These are phyloP conservation scores for Phytophthora rubi DNA, from an alignment of 352 stramenopile genomes.

Conservation along the genomic window DNA sequence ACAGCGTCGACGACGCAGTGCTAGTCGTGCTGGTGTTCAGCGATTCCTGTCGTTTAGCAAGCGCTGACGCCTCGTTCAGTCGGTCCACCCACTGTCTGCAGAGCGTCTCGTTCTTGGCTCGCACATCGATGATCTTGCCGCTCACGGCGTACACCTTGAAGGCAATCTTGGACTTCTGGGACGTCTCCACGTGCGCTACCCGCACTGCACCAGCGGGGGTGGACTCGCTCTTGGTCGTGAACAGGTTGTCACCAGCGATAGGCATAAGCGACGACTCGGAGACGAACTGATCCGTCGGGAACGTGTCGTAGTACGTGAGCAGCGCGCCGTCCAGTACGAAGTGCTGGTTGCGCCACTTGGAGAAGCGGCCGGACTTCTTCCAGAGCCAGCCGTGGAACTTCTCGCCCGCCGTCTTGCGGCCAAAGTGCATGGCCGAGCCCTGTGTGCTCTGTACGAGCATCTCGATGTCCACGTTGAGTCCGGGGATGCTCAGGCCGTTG, in stretches of 20 bases:
- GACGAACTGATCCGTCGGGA: constrained; percentile 82
- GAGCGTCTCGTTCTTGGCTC: constrained; percentile 78
- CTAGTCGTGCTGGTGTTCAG: constrained; percentile 78
- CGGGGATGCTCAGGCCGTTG: constrained; percentile 40
- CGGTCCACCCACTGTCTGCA: constrained; percentile 80
- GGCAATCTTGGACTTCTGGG: constrained; percentile 77
- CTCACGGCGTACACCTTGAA: constrained; percentile 87
- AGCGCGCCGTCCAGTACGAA: constrained; percentile 83
- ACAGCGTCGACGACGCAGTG: constrained; percentile 72
- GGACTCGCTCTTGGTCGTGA: constrained; percentile 77
- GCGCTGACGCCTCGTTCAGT: constrained; percentile 66
- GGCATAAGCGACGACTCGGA: constrained; percentile 61
- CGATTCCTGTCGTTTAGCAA: constrained; percentile 81
- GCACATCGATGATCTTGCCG: constrained; percentile 85
- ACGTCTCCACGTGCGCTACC: constrained; percentile 80
- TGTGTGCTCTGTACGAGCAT: constrained; percentile 86
- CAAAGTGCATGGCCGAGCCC: constrained; percentile 73
- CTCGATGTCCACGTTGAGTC: constrained; percentile 83
- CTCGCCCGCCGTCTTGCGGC: constrained; percentile 62
- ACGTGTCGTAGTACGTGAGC: constrained; percentile 85
- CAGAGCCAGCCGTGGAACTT: constrained; percentile 88
- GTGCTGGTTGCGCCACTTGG: constrained; percentile 86
- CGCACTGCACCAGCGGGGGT: constrained; percentile 71
- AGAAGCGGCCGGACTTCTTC: constrained; percentile 83
- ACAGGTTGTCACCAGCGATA: constrained; percentile 67